Evolutionary conservation across 139 green algal species (phyloP), one percentile per base, ranked within the genome.

Genomic region (Picocystis salinarum): DNA sequence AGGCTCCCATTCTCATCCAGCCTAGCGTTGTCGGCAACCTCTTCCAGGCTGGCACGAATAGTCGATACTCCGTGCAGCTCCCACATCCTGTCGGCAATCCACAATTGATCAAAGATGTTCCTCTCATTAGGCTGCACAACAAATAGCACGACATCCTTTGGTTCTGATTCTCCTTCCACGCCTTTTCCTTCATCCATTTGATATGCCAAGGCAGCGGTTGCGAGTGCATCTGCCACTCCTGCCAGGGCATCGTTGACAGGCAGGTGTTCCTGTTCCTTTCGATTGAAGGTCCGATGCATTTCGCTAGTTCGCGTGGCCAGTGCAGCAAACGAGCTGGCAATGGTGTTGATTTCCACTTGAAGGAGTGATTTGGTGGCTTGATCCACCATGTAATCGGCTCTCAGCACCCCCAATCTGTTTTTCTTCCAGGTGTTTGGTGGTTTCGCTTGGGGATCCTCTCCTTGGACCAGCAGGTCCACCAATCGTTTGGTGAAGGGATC

Each of bases 341-440:
- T 94, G 5, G 85, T 98, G 74, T 98, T 96, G 17, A 98, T 49
- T 71, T 96, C 88, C 25, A 97, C 81, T 70, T 95, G 73, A 63
- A 97, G 53, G 34, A 94, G 67, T 5, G 53, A 61, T 15, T 61
- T 58, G 28, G 69, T 79, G n/a, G 74, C 75, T 15, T 63, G 54
- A 47, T 97, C 80, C 36, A 95, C 64, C 88, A 98, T 96, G 73
- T 98, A 98, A 68, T 95, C 87, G 1, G 71, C 84, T 1, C 88
- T 67, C 55, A 86, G 71, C 3, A 95, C 57, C 2, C 72, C 83
- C 42, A 98, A 53, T 7, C 69, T 58, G 4, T 50, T 40, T 18
- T 57, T 17, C 44, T 55, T 29, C 19, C 25, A 4, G 27, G 9
- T 34, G 49, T 12, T 9, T 41, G 3, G 23, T 22, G 20, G n/a